These are phyloP conservation scores for Thraustochytrium sp. DNA, from an alignment of 352 stramenopile genomes.

Conservation along the genomic window DNA sequence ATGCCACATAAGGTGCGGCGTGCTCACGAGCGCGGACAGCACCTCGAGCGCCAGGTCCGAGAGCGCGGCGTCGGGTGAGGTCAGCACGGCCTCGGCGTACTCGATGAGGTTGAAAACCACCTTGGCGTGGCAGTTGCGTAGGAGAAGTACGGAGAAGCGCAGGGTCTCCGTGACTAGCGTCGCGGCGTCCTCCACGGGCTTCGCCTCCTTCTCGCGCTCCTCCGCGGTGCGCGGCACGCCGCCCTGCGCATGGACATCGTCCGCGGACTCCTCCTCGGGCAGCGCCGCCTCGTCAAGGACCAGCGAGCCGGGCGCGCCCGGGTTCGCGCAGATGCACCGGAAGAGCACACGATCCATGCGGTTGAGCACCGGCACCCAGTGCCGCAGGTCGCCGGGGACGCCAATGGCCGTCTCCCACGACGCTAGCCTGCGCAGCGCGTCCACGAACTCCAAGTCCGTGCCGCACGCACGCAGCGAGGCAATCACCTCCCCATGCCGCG, in stretches of 20 bases:
- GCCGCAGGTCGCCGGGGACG: background rate
- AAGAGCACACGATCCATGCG: background rate
- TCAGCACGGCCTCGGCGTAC: background rate
- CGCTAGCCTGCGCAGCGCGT: background rate
- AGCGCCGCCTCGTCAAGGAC: background rate
- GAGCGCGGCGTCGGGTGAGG: background rate
- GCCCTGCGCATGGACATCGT: background rate
- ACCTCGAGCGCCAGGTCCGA: background rate
- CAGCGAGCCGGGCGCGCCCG: background rate
- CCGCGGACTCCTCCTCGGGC: background rate
- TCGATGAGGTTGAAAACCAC: conserved; percentile 1
- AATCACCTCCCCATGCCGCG: background rate
- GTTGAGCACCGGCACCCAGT: background rate
- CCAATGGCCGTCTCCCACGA: background rate
- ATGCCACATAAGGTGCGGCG: background rate
- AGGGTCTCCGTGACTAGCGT: background rate
- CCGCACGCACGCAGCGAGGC: background rate
- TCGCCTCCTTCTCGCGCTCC: background rate
- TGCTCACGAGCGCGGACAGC: background rate
- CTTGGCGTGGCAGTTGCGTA: background rate
- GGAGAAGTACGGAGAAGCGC: background rate
- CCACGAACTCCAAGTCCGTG: conserved; percentile 31
- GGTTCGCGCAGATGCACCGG: background rate
- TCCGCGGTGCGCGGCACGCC: background rate
- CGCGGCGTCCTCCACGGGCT: background rate